Percentiles rank a stretch among this genome's conserved stretches.
phyloP scores from a whole-genome alignment of 106 monocot species.

The Posidonia australis region DNA sequence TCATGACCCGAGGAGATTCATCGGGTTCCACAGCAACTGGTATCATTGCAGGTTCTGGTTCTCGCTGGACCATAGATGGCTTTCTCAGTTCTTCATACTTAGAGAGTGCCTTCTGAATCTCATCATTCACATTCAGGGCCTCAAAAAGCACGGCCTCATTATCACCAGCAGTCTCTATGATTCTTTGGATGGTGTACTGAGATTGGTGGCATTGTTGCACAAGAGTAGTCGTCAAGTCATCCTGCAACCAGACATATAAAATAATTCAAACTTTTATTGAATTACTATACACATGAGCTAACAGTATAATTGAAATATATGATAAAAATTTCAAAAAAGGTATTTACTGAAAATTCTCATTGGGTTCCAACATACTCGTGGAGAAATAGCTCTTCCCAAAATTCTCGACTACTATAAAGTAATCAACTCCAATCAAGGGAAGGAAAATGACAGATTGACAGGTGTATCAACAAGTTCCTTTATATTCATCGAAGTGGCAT shows the following conservation, averaged over 20 bases:
- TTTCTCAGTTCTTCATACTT: slow-evolving; percentile 42
- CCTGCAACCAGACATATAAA: slow-evolving; percentile 6
- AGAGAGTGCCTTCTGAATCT: slow-evolving; percentile 36
- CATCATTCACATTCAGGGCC: slow-evolving; percentile 41
- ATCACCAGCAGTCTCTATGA: slow-evolving; percentile 29
- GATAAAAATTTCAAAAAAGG: no score
- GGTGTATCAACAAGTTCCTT: no score
- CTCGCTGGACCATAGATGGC: slow-evolving; percentile 31
- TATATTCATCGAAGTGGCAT: no score
- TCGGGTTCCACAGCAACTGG: slow-evolving; percentile 72
- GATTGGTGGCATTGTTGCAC: slow-evolving; percentile 37
- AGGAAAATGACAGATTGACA: no score
- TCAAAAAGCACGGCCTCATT: slow-evolving; percentile 32
- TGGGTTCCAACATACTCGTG: no score
- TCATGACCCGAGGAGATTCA: slow-evolving; percentile 35
- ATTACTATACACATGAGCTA: no score
- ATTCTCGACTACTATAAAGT: no score
- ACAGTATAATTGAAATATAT: no score
- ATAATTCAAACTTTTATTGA: background rate
- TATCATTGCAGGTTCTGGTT: slow-evolving; percentile 74
- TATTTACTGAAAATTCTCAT: no score
- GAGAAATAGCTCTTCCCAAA: no score
- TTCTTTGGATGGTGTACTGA: slow-evolving; percentile 34
- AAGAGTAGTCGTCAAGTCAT: slow-evolving; percentile 33
- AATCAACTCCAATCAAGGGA: no score